phyloP scores from a whole-genome alignment of 2,329 filamentous ascomycete genomes.

The Fusarium sp. region DNA sequence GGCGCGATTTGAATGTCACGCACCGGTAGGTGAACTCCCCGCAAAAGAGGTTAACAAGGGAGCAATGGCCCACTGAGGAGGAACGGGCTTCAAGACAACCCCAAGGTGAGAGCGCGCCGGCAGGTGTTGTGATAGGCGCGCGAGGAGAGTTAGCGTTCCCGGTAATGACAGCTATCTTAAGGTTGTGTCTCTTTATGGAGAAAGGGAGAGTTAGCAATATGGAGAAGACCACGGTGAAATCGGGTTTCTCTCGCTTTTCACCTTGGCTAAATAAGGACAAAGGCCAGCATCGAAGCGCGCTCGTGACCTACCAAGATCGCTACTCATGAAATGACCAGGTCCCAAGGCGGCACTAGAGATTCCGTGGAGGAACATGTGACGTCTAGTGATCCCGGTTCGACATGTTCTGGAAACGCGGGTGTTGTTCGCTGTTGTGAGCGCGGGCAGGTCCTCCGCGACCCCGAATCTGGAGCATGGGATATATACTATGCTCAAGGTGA shows the following conservation, averaged over 20 bases:
- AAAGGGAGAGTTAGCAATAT: conserved; percentile 6
- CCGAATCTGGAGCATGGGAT: conserved; percentile 39
- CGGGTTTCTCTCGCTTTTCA: conserved; percentile 34
- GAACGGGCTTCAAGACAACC: conserved; percentile 11
- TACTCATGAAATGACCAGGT: conserved; percentile 35
- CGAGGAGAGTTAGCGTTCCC: conserved; percentile 21
- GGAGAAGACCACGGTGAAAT: conserved; percentile 11
- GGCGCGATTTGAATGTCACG: neutral
- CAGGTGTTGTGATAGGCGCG: conserved; percentile 37
- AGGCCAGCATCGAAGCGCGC: conserved; percentile 25
- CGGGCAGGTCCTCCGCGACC: conserved; percentile 35
- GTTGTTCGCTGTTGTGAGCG: conserved; percentile 21
- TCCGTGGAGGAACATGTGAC: conserved; percentile 34
- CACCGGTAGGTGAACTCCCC: conserved; percentile 14
- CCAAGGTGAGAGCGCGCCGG: conserved; percentile 14
- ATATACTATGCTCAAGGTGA: conserved; percentile 18
- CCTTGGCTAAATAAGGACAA: conserved; percentile 38
- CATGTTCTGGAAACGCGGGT: conserved; percentile 39
- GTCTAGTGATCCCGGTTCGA: conserved; percentile 8
- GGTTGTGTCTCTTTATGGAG: conserved; percentile 20
- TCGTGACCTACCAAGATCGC: conserved; percentile 34
- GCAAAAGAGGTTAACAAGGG: neutral
- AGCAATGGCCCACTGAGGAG: conserved; percentile 6
- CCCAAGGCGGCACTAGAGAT: conserved; percentile 33
- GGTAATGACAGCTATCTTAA: conserved; percentile 5